A percentile compares a stretch with the other conserved stretches of the same genome.
Conservation (phyloP, 2,329 filamentous ascomycete species). For the Geosmithia flava region DNA sequence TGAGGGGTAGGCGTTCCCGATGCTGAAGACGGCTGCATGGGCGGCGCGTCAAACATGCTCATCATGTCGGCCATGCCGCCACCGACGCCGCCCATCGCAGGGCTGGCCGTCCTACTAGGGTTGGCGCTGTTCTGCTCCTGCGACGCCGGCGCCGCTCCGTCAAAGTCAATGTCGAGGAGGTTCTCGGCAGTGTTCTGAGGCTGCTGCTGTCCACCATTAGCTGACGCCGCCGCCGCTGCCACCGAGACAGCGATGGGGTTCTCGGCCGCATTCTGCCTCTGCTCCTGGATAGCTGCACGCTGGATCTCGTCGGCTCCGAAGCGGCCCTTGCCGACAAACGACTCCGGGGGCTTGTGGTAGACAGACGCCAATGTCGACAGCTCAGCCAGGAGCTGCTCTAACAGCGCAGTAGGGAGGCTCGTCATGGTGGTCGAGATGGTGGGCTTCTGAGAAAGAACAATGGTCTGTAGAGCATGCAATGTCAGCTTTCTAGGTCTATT, state of each 20-base stretch:
- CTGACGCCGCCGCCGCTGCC: slow-evolving; percentile 52
- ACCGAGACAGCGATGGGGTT: slow-evolving; percentile 88
- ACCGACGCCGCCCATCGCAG: slow-evolving; percentile 27
- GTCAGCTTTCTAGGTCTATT: background rate
- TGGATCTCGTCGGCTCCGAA: slow-evolving; percentile 93
- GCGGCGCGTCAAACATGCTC: slow-evolving; percentile 57
- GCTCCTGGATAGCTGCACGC: slow-evolving; percentile 90
- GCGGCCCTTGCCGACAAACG: slow-evolving; percentile 92
- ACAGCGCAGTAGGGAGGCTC: slow-evolving; percentile 66
- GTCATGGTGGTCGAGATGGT: slow-evolving; percentile 91
- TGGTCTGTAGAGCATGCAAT: slow-evolving; percentile 33
- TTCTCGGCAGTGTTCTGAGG: slow-evolving; percentile 78
- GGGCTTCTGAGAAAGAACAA: slow-evolving; percentile 88
- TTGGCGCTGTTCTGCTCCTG: slow-evolving; percentile 44
- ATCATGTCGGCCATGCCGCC: slow-evolving; percentile 51
- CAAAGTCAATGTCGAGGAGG: slow-evolving; percentile 90
- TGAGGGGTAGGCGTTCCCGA: background rate
- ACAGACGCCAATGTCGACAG: slow-evolving; percentile 92
- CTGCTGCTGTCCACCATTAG: slow-evolving; percentile 38
- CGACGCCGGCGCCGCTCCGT: slow-evolving; percentile 84
- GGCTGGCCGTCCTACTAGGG: slow-evolving; percentile 57
- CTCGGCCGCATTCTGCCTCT: slow-evolving; percentile 80
- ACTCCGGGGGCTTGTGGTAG: slow-evolving; percentile 95
- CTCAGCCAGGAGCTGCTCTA: slow-evolving; percentile 84
- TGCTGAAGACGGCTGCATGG: slow-evolving; percentile 17